A percentile compares a stretch with the other conserved stretches of the same genome.
phyloP scores from a whole-genome alignment of 495 filamentous ascomycete genomes.

The Tuber borchii region DNA sequence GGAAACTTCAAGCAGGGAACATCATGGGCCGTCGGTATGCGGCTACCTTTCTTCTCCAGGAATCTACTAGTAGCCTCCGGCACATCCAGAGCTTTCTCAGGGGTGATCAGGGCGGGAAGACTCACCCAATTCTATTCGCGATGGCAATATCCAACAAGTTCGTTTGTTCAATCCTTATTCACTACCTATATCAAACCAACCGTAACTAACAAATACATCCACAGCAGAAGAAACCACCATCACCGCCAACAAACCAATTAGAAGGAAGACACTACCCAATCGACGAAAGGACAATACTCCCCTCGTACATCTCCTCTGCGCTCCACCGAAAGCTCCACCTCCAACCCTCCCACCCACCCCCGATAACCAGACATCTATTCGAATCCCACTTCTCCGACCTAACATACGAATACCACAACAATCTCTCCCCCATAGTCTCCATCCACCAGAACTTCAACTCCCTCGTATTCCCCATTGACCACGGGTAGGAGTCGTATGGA shows the following conservation, averaged over 20 bases:
- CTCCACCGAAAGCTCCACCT: slow-evolving; percentile 73
- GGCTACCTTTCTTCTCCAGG: slow-evolving; percentile 11
- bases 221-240: background rate
- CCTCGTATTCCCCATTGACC: slow-evolving; percentile 80
- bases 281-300: slow-evolving; percentile 81
- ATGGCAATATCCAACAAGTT: slow-evolving; percentile 36
- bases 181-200: slow-evolving; percentile 6
- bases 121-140: slow-evolving; percentile 23
- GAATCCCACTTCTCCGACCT: slow-evolving; percentile 76
- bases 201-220: slow-evolving; percentile 4
- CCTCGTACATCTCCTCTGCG: slow-evolving; percentile 63
- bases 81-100: background rate
- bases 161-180: slow-evolving; percentile 11
- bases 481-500: slow-evolving; percentile 82
- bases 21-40: slow-evolving; percentile 21
- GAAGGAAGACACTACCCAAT: slow-evolving; percentile 58
- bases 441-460: slow-evolving; percentile 90
- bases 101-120: slow-evolving; percentile 16
- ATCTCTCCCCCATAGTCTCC: slow-evolving; percentile 75
- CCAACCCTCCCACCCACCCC: slow-evolving; percentile 79
- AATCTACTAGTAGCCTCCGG: slow-evolving; percentile 11
- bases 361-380: slow-evolving; percentile 83
- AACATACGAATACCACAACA: slow-evolving; percentile 66
- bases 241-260: slow-evolving; percentile 47
- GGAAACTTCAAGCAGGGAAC: background rate